These are phyloP conservation scores for Fusarium veterinarium DNA, from an alignment of 2,329 filamentous ascomycete species.

Conservation along the genomic window DNA sequence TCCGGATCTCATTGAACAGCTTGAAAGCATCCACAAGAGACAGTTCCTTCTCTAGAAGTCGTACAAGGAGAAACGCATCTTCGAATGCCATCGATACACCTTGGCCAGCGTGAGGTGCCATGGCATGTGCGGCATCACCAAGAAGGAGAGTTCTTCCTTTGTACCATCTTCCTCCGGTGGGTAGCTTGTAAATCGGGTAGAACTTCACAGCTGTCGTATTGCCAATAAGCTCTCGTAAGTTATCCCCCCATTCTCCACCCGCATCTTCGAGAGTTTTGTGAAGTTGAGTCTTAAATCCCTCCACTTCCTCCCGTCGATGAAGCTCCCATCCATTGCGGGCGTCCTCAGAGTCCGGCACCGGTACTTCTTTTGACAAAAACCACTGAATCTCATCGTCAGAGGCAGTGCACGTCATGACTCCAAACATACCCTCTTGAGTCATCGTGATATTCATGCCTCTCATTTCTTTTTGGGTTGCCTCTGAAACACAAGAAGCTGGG, in stretches of 20 bases:
- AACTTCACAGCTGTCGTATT: background rate
- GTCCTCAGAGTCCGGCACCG: background rate
- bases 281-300: background rate
- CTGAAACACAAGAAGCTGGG: background rate
- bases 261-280: background rate
- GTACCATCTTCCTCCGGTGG: background rate
- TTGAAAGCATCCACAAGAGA: background rate
- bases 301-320: background rate
- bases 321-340: background rate
- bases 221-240: background rate
- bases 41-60: background rate
- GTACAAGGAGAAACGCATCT: background rate
- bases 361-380: background rate
- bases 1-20: background rate
- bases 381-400: background rate
- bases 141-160: background rate
- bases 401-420: background rate
- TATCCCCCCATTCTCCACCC: background rate
- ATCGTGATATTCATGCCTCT: conserved; percentile 1
- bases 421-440: conserved; percentile 2
- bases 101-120: conserved; percentile 1
- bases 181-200: conserved; percentile 3
- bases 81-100: background rate
- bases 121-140: background rate
- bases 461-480: background rate